These are phyloP conservation scores for Rosellinia necatrix DNA, from an alignment of 2,329 filamentous ascomycete genomes.

Conservation along the genomic window DNA sequence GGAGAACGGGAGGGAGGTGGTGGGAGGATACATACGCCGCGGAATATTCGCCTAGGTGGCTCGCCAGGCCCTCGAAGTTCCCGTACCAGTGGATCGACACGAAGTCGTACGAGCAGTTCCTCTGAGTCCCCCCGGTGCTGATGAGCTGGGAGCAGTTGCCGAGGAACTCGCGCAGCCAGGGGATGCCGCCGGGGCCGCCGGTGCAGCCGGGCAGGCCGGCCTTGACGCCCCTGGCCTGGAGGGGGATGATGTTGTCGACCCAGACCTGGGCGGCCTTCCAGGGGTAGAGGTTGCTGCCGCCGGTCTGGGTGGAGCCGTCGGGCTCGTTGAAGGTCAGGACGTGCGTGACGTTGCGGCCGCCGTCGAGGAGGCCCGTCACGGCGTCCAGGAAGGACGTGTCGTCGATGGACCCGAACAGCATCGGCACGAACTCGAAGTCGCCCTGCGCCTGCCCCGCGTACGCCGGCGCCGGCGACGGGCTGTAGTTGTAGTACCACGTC, in stretches of 20 bases:
- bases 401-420: slow-evolving; percentile 72
- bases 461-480: slow-evolving; percentile 56
- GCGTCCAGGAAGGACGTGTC: slow-evolving; percentile 65
- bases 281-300: slow-evolving; percentile 67
- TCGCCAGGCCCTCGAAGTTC: slow-evolving; percentile 69
- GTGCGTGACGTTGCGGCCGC: slow-evolving; percentile 64
- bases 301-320: slow-evolving; percentile 59
- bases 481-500: slow-evolving; percentile 89
- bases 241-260: slow-evolving; percentile 72
- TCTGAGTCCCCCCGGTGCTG: slow-evolving; percentile 46
- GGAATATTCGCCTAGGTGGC: slow-evolving; percentile 65
- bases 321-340: slow-evolving; percentile 83
- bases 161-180: slow-evolving; percentile 71
- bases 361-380: slow-evolving; percentile 59
- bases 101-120: slow-evolving; percentile 66
- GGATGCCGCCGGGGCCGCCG: slow-evolving; percentile 61
- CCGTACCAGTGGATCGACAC: slow-evolving; percentile 72
- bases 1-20: no score
- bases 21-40: slow-evolving; percentile 42
- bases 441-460: slow-evolving; percentile 55
- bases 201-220: slow-evolving; percentile 74
- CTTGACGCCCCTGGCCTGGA: slow-evolving; percentile 66
- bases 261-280: slow-evolving; percentile 67
- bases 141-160: slow-evolving; percentile 65
- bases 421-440: slow-evolving; percentile 75